A percentile compares a stretch with the other conserved stretches of the same genome.
Conservation (phyloP, 208 protist genomes). For the Leishmania turanica region DNA sequence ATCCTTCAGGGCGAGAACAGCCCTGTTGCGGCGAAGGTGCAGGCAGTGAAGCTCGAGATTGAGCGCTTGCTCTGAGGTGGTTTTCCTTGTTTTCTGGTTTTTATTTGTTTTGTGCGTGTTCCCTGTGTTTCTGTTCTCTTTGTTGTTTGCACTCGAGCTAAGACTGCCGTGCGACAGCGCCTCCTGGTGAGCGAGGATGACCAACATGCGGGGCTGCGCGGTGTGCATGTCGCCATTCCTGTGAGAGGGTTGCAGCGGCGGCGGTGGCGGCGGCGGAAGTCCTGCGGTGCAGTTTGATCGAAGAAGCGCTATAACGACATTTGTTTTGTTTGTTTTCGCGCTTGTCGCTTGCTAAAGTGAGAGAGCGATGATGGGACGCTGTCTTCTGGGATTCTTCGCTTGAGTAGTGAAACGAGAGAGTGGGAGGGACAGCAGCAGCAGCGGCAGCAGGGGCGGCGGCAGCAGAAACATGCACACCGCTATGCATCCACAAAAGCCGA, state of each 20-base stretch:
- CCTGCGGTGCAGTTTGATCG: background rate
- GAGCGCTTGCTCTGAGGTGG: conserved; percentile 92
- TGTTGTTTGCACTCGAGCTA: background rate
- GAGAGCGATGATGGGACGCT: background rate
- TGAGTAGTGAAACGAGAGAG: background rate
- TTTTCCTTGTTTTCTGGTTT: background rate
- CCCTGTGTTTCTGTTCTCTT: background rate
- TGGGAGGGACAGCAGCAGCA: background rate
- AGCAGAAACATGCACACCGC: background rate
- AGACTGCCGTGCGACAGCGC: background rate
- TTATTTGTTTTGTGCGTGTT: background rate
- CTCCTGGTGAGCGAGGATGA: background rate
- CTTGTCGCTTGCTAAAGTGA: background rate
- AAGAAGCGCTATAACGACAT: background rate
- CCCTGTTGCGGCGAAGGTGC: conserved; percentile 96
- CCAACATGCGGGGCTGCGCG: background rate
- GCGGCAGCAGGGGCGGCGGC: background rate
- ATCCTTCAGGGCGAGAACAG: conserved; percentile 97
- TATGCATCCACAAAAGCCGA: background rate
- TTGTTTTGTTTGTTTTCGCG: background rate
- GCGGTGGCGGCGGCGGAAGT: background rate
- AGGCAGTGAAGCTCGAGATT: conserved; percentile 97
- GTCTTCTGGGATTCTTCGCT: background rate
- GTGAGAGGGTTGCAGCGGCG: background rate
- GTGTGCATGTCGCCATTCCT: background rate